Conservation (phyloP, 805 yeast species). For the Candida quercuum region DNA sequence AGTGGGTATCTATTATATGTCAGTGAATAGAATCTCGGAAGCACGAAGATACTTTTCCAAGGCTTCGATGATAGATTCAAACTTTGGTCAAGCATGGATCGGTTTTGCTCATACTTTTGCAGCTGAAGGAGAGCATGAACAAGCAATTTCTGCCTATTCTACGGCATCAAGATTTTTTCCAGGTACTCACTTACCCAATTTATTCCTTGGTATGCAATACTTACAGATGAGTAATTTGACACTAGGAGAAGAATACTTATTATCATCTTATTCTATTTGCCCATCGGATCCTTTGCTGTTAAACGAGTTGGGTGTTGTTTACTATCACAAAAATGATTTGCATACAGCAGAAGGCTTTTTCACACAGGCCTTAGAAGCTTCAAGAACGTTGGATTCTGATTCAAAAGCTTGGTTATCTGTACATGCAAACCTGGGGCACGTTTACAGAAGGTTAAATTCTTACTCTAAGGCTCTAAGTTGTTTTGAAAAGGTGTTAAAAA, state of each 20-base stretch:
- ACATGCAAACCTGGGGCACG: conserved; percentile 84
- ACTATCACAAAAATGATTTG: conserved; percentile 69
- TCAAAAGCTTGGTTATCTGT: conserved; percentile 82
- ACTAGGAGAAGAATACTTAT: conserved; percentile 81
- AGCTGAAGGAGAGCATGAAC: conserved; percentile 98
- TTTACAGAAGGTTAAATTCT: conserved; percentile 62
- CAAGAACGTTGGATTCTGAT: conserved; percentile 66
- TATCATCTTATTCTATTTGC: conserved; percentile 71
- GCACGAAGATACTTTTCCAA: conserved; percentile 86
- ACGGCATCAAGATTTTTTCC: conserved; percentile 90
- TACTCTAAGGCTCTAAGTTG: conserved; percentile 64
- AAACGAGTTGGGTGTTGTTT: conserved; percentile 91
- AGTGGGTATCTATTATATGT: conserved; percentile 83
- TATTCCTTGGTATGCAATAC: conserved; percentile 95
- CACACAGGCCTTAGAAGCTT: conserved; percentile 64
- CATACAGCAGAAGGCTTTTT: conserved; percentile 66
- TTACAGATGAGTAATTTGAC: conserved; percentile 78
- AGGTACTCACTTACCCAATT: conserved; percentile 83
- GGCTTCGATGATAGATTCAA: conserved; percentile 83
- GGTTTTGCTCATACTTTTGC: conserved; percentile 99
- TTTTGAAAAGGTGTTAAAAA: conserved; percentile 69
- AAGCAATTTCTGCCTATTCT: conserved; percentile 94
- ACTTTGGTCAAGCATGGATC: conserved; percentile 93
- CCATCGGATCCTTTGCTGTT: conserved; percentile 80
- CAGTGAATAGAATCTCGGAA: conserved; percentile 66